Evolutionary conservation across 805 yeast species (phyloP), one percentile per base, ranked within the genome.

Genomic region (Barnettozyma siamensis): DNA sequence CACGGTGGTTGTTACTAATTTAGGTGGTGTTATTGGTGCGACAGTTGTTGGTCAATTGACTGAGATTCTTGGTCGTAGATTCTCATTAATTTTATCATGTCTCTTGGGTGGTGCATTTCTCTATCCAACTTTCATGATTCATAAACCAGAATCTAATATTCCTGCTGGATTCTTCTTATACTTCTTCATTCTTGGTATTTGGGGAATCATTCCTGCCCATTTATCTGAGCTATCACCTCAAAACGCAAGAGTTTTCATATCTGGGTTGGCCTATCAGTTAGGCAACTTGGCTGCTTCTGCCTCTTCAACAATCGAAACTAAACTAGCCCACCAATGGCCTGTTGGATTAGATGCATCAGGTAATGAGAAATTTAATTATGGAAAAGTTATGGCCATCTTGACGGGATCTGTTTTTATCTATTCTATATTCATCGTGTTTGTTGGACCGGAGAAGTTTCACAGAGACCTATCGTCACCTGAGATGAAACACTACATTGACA

Each of bases 241-340:
- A 23, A 73, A 76, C 31, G 76, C 78, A 52, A 67, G 85, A 54
- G 69, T 84, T 2, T 70, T 81, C 50, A 69, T 80, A 28, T 72
- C 74, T 24, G 86, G 87, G 38, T 60, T 77, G 29, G 69, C 78
- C 8, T 82, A 82, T 55, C 88, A 82, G 60, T 69, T 82, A 44
- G 88, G 88, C 63, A 81, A 82, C 58, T 69, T 83, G 54, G 84
- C 81, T 0, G 75, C 84, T 3, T 73, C 83, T 18, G 88, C 87
- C 1, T 74, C 84, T 3, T 72, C 83, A 9, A 82, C 88, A 12
- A 82, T 83, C 46, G 88, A 83, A 58, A 66, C 86, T 4, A 64
- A 69, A 13, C 62, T 45, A 77, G 86, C 88, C 19, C 69, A 67
- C 27, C 60, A 66, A 38, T 83, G 78, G 67, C 87, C 86, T 2